Evolutionary conservation across 257 asterid species (phyloP), one percentile per base, ranked within the genome.

Genomic region (Euphrasia confusa): DNA sequence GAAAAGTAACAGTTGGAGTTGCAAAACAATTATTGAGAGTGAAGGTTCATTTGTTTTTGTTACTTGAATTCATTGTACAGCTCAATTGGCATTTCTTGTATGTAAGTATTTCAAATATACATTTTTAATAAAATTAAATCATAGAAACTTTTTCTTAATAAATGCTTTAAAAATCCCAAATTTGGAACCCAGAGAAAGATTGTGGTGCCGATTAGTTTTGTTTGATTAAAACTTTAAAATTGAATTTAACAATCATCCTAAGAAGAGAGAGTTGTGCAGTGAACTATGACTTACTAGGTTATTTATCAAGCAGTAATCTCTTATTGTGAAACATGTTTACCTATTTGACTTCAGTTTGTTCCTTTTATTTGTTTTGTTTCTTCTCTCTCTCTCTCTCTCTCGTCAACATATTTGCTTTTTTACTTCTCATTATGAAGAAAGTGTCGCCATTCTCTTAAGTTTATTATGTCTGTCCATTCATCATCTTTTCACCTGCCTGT

Each of bases 281-380:
- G 10, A 53, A 53, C 15, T 21, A 30, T 53, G n/a, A 53, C 14
- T n/a, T n/a, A n/a, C n/a, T n/a, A n/a, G 14, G 58, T 54, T 24
- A 21, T 10, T 21, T 54, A 18, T 54, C 33, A 9, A 24, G 14
- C 10, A 10, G 35, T 54, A 52, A 26, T 52, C 57, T 18, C 42
- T 44, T 17, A n/a, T n/a, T 52, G 3, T 52, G 18, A 18, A 18
- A 17, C 57, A 8, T 54, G 35, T 21, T 53, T 53, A 21, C 35
- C 58, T 52, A 52, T 52, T 24, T 21, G 13, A 21, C 8, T 54
- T 54, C 10, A 54, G 58, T 54, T 54, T 54, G 58, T 24, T 54
- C 58, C 12, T 24, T 54, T n/a, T n/a, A 10, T 10, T 24, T 21
- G 1, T 10, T 54, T 7, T 21, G 35, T 54, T 53, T 53, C 58